Percentiles rank a stretch among this genome's conserved stretches.
Evolutionary conservation across 306 rosid species (phyloP).

Genomic region (Castanea crenata): DNA sequence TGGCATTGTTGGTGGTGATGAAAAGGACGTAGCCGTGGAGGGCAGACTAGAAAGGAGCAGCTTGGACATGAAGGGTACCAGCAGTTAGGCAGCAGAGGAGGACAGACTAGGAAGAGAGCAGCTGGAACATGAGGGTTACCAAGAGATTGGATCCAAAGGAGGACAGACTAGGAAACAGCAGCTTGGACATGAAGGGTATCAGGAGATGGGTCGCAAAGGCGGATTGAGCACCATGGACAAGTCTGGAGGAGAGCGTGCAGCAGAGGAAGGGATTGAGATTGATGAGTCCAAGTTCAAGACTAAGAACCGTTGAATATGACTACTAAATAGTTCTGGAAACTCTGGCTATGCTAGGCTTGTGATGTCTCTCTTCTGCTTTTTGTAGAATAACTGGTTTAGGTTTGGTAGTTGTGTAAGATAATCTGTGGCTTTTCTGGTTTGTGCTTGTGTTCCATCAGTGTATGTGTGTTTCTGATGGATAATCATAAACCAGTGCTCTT

Average conservation of each 20-base stretch:
- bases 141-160: slow-evolving; percentile 34
- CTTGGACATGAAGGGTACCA: slow-evolving; percentile 57
- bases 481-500: not conserved
- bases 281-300: slow-evolving; percentile 45
- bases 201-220: slow-evolving; percentile 47
- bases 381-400: not conserved
- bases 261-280: slow-evolving; percentile 31
- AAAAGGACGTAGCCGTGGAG: slow-evolving; percentile 66
- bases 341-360: not conserved
- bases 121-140: slow-evolving; percentile 63
- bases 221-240: slow-evolving; percentile 40
- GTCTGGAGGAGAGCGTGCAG: slow-evolving; percentile 39
- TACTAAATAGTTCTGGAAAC: not conserved
- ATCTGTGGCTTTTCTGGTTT: not conserved
- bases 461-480: not conserved
- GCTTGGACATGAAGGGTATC: slow-evolving; percentile 31
- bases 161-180: slow-evolving; percentile 27
- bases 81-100: slow-evolving; percentile 45
- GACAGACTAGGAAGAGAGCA: slow-evolving; percentile 69
- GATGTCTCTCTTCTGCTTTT: not conserved
- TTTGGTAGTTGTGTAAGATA: not conserved
- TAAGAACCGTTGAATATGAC: not conserved
- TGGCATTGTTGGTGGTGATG: not conserved
- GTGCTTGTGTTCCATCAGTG: not conserved
- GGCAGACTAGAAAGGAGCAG: slow-evolving; percentile 65